Conservation (phyloP, 176 grass and related monocot genomes). For the Bothriochloa decipiens region DNA sequence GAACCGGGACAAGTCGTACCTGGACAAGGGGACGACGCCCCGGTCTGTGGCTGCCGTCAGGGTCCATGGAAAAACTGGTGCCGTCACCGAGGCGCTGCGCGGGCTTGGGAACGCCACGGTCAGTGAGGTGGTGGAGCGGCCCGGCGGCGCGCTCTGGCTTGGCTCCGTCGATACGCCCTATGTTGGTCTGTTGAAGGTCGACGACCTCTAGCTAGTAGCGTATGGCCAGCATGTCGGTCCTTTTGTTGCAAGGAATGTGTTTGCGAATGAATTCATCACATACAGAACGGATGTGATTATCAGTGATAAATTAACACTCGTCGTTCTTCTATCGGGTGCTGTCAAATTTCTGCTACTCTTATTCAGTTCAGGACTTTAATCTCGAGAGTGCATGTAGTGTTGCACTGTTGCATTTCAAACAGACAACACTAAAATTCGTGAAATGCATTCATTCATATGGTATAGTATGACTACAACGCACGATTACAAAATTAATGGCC, state of each 20-base stretch:
- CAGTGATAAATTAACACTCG: too few relatives aligned
- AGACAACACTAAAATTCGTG: not conserved
- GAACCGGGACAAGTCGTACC: slow-evolving; percentile 53
- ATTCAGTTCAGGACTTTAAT: too few relatives aligned
- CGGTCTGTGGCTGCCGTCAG: slow-evolving; percentile 60
- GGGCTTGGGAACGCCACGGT: slow-evolving; percentile 46
- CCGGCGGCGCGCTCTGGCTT: slow-evolving; percentile 64
- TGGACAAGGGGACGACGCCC: not conserved
- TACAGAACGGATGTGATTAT: too few relatives aligned
- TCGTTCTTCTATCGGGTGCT: too few relatives aligned
- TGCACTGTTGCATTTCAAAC: not conserved
- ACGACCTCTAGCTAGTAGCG: not conserved
- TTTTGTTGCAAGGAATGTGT: too few relatives aligned
- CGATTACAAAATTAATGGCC: not conserved
- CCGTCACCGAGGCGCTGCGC: slow-evolving; percentile 48
- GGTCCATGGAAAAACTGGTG: slow-evolving; percentile 46
- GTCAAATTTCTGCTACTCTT: too few relatives aligned
- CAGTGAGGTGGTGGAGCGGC: slow-evolving; percentile 74
- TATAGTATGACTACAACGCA: not conserved
- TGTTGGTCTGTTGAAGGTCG: slow-evolving; percentile 55
- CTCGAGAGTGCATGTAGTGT: not conserved
- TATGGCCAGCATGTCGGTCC: too few relatives aligned
- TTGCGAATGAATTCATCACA: too few relatives aligned
- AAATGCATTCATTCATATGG: not conserved
- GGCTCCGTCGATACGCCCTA: slow-evolving; percentile 79